Evolutionary conservation across 2,329 filamentous ascomycete species (phyloP), one percentile per base, ranked within the genome.

Genomic region (Cladorrhinum sp.): DNA sequence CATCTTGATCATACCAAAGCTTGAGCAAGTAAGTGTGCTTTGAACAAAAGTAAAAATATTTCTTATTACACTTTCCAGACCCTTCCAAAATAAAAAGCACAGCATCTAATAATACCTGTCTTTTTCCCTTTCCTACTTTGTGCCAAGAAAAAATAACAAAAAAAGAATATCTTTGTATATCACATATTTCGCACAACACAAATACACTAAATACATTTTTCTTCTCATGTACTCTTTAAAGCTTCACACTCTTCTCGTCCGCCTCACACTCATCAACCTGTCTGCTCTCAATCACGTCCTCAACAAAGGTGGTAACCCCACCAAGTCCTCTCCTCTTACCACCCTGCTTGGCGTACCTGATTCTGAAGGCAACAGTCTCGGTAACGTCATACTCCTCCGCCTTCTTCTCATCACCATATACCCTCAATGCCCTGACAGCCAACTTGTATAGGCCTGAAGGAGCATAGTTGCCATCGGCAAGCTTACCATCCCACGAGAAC

Each of bases 371-470:
- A 0, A 69, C 67, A 10, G 79, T 75, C 65, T 78, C 74, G 22
- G 69, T 67, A 1, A 72, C 66, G 24, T 84, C 81, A 71, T 81
- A 85, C 53, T 85, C 79, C 3, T 69, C 71, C 1, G 72, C 62
- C 58, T 77, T 73, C 13, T 72, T 69, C 32, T 71, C 69, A 59
- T 85, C 74, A 4, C 82, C 82, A 66, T 80, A 82, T 61, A 85
- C 76, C 61, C 76, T 77, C 63, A 85, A 69, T 2, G 81, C 78
- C 59, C 76, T 76, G 27, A 83, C 72, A 1, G 73, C 73, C 54
- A 85, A 72, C 69, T 77, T 79, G 70, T 85, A 85, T 25, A 68
- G 66, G 10, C 82, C 83, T 0, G 75, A 72, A 0, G 80, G 77
- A 1, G 76, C 81, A 61, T 79, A 82, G 1, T 66, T 73, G 13